phyloP scores from a whole-genome alignment of 2,329 filamentous ascomycete genomes.

The Thelonectria discophora region DNA sequence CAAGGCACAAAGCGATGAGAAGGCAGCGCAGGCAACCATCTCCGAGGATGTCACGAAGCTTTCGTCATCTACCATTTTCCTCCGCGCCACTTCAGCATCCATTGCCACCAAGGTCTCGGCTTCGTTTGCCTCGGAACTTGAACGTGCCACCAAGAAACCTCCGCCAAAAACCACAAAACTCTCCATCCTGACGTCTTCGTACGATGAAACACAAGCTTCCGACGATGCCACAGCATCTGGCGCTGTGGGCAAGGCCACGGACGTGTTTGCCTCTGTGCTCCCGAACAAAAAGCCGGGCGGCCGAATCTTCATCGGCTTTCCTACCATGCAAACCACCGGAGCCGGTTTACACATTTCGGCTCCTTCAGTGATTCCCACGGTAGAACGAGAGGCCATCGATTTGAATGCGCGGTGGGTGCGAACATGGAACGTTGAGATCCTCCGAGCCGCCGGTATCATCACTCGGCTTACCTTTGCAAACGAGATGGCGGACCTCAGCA shows the following conservation, averaged over 20 bases:
- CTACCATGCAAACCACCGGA: constrained; percentile 95
- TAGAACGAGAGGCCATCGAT: constrained; percentile 96
- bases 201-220: constrained; percentile 79
- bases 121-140: constrained; percentile 83
- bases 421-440: constrained; percentile 94
- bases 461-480: constrained; percentile 86
- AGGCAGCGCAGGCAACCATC: constrained; percentile 67
- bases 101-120: constrained; percentile 79
- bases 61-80: constrained; percentile 82
- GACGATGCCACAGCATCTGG: constrained; percentile 57
- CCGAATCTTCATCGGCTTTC: constrained; percentile 96
- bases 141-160: constrained; percentile 96
- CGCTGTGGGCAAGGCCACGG: constrained; percentile 65
- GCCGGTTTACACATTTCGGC: constrained; percentile 94
- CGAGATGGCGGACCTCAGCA: constrained; percentile 82
- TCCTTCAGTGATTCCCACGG: constrained; percentile 94
- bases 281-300: constrained; percentile 84
- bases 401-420: constrained; percentile 94
- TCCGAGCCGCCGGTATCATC: constrained; percentile 89
- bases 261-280: constrained; percentile 90
- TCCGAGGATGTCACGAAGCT: constrained; percentile 75
- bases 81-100: constrained; percentile 85
- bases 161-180: constrained; percentile 88
- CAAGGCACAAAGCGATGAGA: constrained; percentile 70
- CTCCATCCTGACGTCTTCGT: constrained; percentile 89